Base-by-base conservation (phyloP, 1,284 basidiomycete genomes). In the Ceratobasidium sp. region DNA sequence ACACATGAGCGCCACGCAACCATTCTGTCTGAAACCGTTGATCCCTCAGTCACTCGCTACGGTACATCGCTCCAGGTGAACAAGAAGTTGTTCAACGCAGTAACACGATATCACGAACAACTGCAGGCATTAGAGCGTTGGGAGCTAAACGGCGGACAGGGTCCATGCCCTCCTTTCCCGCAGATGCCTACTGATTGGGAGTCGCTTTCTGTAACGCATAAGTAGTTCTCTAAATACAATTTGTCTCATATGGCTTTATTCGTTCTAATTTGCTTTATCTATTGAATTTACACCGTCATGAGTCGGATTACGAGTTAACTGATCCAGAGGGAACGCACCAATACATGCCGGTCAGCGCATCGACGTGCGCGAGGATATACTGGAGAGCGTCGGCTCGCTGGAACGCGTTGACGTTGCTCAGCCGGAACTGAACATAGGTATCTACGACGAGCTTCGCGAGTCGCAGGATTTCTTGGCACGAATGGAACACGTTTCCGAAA, bases 381-480 rank as follows among this genome's bases (percentile, higher is more conserved):
- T 99, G 98, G 40, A 99, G 88, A 9, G 98, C 98, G 83, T 99
- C 98, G 3, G 98, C 98, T 51, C 99, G 92, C 85, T 99, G 98
- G 91, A 99, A 99, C 1, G 97, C 98, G 84, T 99, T 98, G 73
- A 99, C 96, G 82, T 99, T 99, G 64, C 98, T 98, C 49, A 99
- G 91, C 78, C 98, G 95, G 89, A 96, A 99, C 85, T 99, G 98
- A 39, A 99, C 98, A 85, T 99, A 96, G 1, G 97, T 95, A 85
- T 99, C 98, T 82, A 99, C 98, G 76, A 99, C 96, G 55, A 99
- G 93, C 87, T 99, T 99, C 18, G 97, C 99, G 78, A 99, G 90
- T 78, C 98, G 95, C 51, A 99, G 89, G 80, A 99, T 97, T 87
- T 99, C 98, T 85, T 98, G 96, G 83, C 97, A 98, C 81, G 99